Percentiles rank a stretch among this genome's conserved stretches.
Conservation (phyloP, 1,284 basidiomycete species). For the Pisolithus thermaeus region DNA sequence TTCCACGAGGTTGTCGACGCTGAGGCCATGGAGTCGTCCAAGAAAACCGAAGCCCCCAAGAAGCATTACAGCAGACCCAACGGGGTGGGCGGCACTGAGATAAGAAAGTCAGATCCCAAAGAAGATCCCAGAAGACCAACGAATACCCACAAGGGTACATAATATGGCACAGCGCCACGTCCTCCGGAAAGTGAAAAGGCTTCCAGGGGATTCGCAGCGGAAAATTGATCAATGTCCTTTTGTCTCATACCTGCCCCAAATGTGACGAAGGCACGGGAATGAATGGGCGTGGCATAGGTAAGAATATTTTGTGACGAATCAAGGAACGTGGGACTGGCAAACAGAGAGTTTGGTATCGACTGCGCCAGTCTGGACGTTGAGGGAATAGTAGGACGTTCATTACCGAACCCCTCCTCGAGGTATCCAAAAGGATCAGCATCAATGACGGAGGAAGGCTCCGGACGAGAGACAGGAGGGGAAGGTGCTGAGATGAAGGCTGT, state of each 20-base stretch:
- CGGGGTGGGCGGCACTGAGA: slow-evolving; percentile 64
- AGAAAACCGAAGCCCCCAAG: slow-evolving; percentile 89
- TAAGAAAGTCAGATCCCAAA: neutral
- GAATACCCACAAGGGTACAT: slow-evolving; percentile 69
- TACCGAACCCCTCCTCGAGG: slow-evolving; percentile 33
- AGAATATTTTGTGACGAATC: slow-evolving; percentile 34
- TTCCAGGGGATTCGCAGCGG: slow-evolving; percentile 63
- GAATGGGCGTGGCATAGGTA: slow-evolving; percentile 47
- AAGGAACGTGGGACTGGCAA: slow-evolving; percentile 31
- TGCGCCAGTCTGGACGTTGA: slow-evolving; percentile 30
- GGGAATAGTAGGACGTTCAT: slow-evolving; percentile 18
- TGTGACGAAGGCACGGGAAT: slow-evolving; percentile 69
- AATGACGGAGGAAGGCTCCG: slow-evolving; percentile 3
- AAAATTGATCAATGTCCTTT: slow-evolving; percentile 77
- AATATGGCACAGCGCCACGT: slow-evolving; percentile 64
- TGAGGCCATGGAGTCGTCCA: slow-evolving; percentile 76
- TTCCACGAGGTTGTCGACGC: slow-evolving; percentile 81
- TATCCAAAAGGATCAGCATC: slow-evolving; percentile 50
- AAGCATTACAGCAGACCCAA: slow-evolving; percentile 78
- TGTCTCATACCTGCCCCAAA: slow-evolving; percentile 80
- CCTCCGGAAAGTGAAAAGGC: slow-evolving; percentile 46
- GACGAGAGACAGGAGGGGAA: neutral
- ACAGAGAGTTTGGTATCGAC: slow-evolving; percentile 28
- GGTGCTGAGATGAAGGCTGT: neutral
- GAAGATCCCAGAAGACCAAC: slow-evolving; percentile 1